Conservation (phyloP, 257 asterid genomes). For the Petunia secreta region DNA sequence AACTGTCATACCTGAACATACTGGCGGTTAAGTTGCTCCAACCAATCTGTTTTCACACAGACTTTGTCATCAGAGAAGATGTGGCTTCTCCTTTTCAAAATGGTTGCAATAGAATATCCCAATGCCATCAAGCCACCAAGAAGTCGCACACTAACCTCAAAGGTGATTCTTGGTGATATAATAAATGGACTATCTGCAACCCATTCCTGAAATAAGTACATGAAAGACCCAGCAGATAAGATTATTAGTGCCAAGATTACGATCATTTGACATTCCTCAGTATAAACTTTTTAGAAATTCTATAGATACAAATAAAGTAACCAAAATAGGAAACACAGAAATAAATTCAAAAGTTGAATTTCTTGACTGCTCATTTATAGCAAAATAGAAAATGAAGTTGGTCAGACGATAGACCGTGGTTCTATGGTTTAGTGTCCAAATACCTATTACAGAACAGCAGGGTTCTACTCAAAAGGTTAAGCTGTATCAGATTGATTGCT, state of each 20-base stretch:
- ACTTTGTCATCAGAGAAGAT: conserved; percentile 73
- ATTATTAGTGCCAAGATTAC: conserved; percentile 2
- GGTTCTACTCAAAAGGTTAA: not conserved
- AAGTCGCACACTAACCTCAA: conserved; percentile 98
- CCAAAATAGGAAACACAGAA: conserved; percentile 8
- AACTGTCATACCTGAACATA: conserved; percentile 75
- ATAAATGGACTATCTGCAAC: conserved; percentile 92
- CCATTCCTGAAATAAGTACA: conserved; percentile 82
- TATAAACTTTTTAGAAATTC: not conserved
- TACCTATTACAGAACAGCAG: conserved; percentile 1
- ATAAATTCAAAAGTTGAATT: not conserved
- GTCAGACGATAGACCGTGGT: not conserved
- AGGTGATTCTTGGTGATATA: conserved; percentile 95
- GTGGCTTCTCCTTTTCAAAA: conserved; percentile 94
- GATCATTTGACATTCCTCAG: conserved; percentile 11
- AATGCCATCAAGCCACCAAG: conserved; percentile 99
- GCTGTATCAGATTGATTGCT: conserved; percentile 18
- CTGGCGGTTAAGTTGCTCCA: conserved; percentile 92
- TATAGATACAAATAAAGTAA: not conserved
- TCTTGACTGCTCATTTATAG: conserved; percentile 9
- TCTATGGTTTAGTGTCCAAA: conserved; percentile 4
- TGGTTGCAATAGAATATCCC: conserved; percentile 95
- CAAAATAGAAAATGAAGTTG: not conserved
- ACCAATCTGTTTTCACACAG: conserved; percentile 92
- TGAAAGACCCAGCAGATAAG: conserved; percentile 27